A percentile compares a stretch with the other conserved stretches of the same genome.
phyloP scores from a whole-genome alignment of 371 early-diverging fungal species.

The Capillidium heterosporum region DNA sequence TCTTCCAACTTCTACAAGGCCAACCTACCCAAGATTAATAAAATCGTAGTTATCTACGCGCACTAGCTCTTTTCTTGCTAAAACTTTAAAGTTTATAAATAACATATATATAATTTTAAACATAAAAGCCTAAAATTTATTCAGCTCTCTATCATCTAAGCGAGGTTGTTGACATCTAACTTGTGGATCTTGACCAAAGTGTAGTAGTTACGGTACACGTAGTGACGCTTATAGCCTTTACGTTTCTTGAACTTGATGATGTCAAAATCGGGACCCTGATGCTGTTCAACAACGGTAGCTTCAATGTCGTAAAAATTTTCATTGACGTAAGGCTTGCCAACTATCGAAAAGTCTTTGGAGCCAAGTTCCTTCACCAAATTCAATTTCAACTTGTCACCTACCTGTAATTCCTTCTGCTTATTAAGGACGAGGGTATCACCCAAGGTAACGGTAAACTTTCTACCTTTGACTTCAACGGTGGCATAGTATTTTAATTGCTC shows the following conservation, averaged over 20 bases:
- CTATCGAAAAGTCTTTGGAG: constrained; percentile 61
- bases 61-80: too few relatives aligned
- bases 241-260: constrained; percentile 78
- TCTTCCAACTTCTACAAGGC: too few relatives aligned
- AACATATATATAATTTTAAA: too few relatives aligned
- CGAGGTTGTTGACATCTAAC: constrained; percentile 39
- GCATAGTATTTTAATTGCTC: constrained; percentile 54
- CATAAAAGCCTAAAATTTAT: too few relatives aligned
- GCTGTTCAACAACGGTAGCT: constrained; percentile 82
- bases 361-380: constrained; percentile 80
- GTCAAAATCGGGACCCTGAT: constrained; percentile 52
- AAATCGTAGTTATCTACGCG: too few relatives aligned
- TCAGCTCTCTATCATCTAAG: constrained; percentile 5
- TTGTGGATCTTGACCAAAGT: constrained; percentile 60
- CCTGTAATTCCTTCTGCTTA: constrained; percentile 50
- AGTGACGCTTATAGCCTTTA: constrained; percentile 61
- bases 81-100: too few relatives aligned
- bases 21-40: too few relatives aligned
- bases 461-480: constrained; percentile 71
- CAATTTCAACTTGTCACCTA: constrained; percentile 76
- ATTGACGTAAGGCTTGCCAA: constrained; percentile 70
- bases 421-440: constrained; percentile 77
- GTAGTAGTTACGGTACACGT: constrained; percentile 47
- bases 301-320: constrained; percentile 48
- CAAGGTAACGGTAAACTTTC: constrained; percentile 69